These are phyloP conservation scores for Kentomonas sorsogonicus DNA, from an alignment of 208 protist species.

Conservation along the genomic window DNA sequence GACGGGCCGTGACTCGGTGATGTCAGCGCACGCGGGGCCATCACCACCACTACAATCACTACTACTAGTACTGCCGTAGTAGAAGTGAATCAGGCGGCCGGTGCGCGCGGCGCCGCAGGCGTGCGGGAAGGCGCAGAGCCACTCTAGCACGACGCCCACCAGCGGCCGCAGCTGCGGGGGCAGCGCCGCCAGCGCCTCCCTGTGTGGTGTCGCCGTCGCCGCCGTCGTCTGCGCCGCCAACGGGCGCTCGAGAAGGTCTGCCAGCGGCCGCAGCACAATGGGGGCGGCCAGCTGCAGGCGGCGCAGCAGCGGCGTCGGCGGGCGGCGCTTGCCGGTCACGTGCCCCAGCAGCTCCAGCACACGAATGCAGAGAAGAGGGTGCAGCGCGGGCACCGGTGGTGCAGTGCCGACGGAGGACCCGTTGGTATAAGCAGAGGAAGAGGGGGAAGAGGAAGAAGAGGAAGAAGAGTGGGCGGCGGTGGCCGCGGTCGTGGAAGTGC, in stretches of 20 bases:
- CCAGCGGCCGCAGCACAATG: slow-evolving; percentile 1
- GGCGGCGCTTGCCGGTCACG: not conserved
- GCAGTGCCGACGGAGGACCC: too few species aligned
- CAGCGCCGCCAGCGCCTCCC: slow-evolving; percentile 8
- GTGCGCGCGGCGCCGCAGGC: slow-evolving; percentile 15
- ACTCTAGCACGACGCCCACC: slow-evolving; percentile 22
- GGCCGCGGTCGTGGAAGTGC: too few species aligned
- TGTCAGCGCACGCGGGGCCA: too few species aligned
- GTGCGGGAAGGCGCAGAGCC: slow-evolving; percentile 39
- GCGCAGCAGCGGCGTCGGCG: too few species aligned
- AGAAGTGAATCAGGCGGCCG: slow-evolving; percentile 29
- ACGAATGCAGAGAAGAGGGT: too few species aligned
- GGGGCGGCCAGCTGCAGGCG: not conserved
- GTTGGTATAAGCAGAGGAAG: too few species aligned
- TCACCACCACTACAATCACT: too few species aligned
- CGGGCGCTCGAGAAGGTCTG: not conserved
- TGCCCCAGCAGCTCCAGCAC: not conserved
- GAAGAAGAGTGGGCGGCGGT: too few species aligned
- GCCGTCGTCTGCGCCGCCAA: not conserved
- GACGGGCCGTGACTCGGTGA: too few species aligned
- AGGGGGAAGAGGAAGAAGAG: too few species aligned
- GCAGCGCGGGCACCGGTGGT: too few species aligned
- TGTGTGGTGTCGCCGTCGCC: slow-evolving; percentile 3
- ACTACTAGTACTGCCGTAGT: slow-evolving; percentile 23
- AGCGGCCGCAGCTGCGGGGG: slow-evolving; percentile 8